phyloP scores from a whole-genome alignment of 2,329 filamentous ascomycete genomes.

The Nectriaceae sp. region DNA sequence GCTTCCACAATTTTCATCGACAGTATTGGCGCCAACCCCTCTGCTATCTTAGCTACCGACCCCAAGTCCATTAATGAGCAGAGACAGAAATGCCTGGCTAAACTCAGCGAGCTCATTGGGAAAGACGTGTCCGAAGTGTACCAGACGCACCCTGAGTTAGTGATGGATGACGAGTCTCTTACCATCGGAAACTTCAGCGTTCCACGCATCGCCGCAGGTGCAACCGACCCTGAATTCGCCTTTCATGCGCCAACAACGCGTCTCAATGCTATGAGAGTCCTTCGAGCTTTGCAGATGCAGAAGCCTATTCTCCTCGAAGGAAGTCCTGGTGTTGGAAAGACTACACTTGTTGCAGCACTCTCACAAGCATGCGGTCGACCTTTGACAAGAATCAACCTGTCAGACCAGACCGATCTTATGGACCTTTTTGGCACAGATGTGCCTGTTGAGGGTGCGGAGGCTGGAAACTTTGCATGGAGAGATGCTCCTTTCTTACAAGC shows the following conservation, averaged over 20 bases:
- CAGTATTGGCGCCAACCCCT: constrained; percentile 91
- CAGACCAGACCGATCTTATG: constrained; percentile 96
- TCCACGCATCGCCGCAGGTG: constrained; percentile 46
- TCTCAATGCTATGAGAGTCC: constrained; percentile 85
- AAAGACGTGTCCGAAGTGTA: constrained; percentile 67
- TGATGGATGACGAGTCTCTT: constrained; percentile 52
- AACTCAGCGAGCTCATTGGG: constrained; percentile 68
- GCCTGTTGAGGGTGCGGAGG: constrained; percentile 87
- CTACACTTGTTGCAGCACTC: constrained; percentile 84
- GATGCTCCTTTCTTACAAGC: constrained; percentile 94
- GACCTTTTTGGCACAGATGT: constrained; percentile 97
- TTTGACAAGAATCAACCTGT: constrained; percentile 92
- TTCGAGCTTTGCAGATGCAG: constrained; percentile 82
- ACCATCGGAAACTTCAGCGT: constrained; percentile 77
- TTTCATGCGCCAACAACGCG: constrained; percentile 89
- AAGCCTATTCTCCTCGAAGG: constrained; percentile 96
- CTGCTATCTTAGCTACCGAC: constrained; percentile 77
- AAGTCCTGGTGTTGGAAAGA: constrained; percentile 98
- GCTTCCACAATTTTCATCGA: constrained; percentile 96
- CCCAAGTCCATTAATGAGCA: constrained; percentile 70
- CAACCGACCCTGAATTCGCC: constrained; percentile 47
- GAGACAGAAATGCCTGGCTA: constrained; percentile 69
- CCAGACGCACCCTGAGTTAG: constrained; percentile 60
- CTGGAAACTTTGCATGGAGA: constrained; percentile 91
- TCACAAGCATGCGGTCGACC: constrained; percentile 78